Base-by-base conservation (phyloP, 2,329 filamentous ascomycete species). In the Blastomyces silverae region DNA sequence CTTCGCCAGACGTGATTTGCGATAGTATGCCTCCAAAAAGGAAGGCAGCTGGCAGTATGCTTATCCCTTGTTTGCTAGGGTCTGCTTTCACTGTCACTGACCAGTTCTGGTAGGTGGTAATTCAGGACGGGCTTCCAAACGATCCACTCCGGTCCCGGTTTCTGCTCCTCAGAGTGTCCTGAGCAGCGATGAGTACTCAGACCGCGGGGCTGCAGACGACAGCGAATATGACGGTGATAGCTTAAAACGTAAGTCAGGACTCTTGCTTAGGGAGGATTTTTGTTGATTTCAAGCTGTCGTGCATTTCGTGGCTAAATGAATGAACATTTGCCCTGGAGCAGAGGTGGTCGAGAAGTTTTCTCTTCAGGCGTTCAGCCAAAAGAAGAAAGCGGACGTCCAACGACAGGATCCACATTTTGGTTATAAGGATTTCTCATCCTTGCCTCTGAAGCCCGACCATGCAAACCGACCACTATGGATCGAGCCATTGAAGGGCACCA, bases 391-490 rank as follows among this genome's bases (percentile, higher is more conserved):
- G 39, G 70, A 69, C 13, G 67, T 71, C 10, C 73, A 78, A 57
- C 77, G 75, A 61, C 74, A 77, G 59, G 85, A 87, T 68, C 79
- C 83, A 11, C 82, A 85, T 59, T 86, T 84, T 64, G 84, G 82
- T 58, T 83, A 84, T 69, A 85, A 85, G 68, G 92, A 99, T 77
- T 94, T 94, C 75, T 92, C 90, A 60, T 89, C 89, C 69, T 83
- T 96, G 48, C 81, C 85, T 48, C 81, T 97, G 69, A 97, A 97
- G 78, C 86, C 89, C 3, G 93, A 97, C 76, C 92, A 96, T 79
- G 86, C 88, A 68, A 91, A 92, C 73, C 88, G 94, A 20, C 94
- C 94, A 20, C 83, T 97, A 66, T 97, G 92, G 91, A 94, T 99
- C 70, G 92, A 97, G 74, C 90, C 92, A 2, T 82, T 88, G 58